These are phyloP conservation scores for Nicotiana otophora DNA, from an alignment of 257 asterid genomes.

Conservation along the genomic window DNA sequence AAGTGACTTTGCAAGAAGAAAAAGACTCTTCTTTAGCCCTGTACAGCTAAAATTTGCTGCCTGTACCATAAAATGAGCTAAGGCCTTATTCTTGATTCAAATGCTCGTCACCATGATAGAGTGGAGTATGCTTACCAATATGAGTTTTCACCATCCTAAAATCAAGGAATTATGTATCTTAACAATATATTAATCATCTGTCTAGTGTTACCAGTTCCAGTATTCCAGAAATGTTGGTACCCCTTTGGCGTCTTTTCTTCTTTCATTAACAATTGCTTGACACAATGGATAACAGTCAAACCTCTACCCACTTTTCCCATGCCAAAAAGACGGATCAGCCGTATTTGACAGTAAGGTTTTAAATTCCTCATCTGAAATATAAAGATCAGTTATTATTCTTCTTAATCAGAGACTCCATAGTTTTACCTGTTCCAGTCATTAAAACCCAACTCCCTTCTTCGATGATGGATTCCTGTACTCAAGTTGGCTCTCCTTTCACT, in stretches of 20 bases:
- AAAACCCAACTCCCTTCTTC: too few species aligned
- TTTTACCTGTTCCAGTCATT: too few species aligned
- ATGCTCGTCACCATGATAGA: neutral
- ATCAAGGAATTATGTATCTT: neutral
- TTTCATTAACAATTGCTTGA: neutral
- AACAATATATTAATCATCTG: neutral
- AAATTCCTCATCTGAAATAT: neutral
- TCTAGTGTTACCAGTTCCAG: neutral
- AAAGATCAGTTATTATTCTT: neutral
- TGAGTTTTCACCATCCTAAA: neutral
- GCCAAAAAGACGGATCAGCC: neutral
- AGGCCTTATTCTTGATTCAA: neutral
- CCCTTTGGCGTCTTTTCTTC: neutral
- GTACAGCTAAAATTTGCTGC: neutral
- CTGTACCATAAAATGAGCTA: neutral
- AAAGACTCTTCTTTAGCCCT: neutral
- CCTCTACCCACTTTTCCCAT: neutral
- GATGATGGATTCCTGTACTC: too few species aligned
- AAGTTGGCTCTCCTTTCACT: too few species aligned
- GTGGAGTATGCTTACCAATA: neutral
- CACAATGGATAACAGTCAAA: neutral
- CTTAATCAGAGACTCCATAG: too few species aligned
- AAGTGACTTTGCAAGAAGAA: neutral
- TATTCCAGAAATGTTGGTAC: neutral
- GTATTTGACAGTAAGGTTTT: neutral